Conservation (phyloP, 345 rosid genomes). For the Kernera saxatilis region DNA sequence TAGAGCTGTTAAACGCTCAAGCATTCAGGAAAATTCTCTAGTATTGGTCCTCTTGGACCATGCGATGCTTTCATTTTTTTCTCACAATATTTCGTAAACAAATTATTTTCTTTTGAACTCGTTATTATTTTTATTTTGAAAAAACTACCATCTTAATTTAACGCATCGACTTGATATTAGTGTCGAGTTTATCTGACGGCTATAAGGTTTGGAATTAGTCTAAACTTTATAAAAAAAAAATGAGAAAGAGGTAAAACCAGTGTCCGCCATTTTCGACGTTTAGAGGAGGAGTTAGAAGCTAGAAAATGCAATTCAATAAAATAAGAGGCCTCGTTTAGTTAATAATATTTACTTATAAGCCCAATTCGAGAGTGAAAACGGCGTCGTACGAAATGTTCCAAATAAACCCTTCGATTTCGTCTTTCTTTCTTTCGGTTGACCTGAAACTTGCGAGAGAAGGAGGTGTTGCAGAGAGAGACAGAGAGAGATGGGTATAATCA, state of each 20-base stretch:
- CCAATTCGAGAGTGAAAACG: neutral
- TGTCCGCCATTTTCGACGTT: neutral
- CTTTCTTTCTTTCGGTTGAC: neutral
- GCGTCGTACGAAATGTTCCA: neutral
- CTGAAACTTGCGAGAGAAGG: slow-evolving; percentile 1
- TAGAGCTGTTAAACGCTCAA: too few species aligned
- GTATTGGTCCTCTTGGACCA: too few species aligned
- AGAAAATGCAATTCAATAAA: neutral
- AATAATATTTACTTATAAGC: neutral
- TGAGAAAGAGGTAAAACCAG: neutral
- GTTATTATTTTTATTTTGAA: too few species aligned
- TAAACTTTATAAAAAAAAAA: too few species aligned
- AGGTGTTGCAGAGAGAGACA: neutral
- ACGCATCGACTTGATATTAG: too few species aligned
- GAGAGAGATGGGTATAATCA: slow-evolving; percentile 67
- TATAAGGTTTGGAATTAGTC: too few species aligned
- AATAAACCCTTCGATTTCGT: neutral
- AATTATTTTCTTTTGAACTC: too few species aligned
- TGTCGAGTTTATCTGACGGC: too few species aligned
- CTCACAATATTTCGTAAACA: too few species aligned
- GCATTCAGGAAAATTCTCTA: too few species aligned
- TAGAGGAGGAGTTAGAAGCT: neutral
- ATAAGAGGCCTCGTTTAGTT: neutral
- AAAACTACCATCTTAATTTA: too few species aligned
- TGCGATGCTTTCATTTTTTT: too few species aligned